These are phyloP conservation scores for Dalbergia oliveri DNA, from an alignment of 306 rosid genomes.

Conservation along the genomic window DNA sequence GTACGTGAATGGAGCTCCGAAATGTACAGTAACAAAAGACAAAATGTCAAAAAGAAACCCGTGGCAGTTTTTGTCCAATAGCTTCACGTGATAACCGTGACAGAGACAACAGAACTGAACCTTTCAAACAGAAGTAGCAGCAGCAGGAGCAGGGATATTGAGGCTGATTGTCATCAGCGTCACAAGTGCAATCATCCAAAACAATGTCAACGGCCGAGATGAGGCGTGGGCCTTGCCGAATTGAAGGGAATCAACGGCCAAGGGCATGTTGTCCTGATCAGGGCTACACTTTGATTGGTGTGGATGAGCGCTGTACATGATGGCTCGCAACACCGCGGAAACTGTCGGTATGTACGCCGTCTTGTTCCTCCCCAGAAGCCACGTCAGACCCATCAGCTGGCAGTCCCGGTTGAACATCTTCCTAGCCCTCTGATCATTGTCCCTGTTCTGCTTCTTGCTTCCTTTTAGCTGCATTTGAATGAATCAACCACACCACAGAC, in stretches of 20 bases:
- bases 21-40: conserved; percentile 21
- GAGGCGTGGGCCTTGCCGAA: conserved; percentile 55
- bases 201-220: conserved; percentile 34
- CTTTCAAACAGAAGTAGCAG: conserved; percentile 37
- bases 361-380: conserved; percentile 80
- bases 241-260: conserved; percentile 81
- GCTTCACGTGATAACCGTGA: conserved; percentile 68
- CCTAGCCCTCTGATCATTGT: conserved; percentile 61
- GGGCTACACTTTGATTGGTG: conserved; percentile 77
- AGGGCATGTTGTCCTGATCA: conserved; percentile 90
- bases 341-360: conserved; percentile 83
- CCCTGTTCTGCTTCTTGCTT: conserved; percentile 47
- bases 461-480: conserved; percentile 59
- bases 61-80: conserved; percentile 55
- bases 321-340: conserved; percentile 81
- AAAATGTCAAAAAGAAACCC: not conserved
- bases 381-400: conserved; percentile 89
- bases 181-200: conserved; percentile 37
- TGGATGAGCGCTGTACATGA: conserved; percentile 78
- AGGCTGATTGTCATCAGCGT: conserved; percentile 38
- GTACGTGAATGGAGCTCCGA: not conserved
- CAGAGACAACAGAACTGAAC: conserved; percentile 1
- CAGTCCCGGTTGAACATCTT: conserved; percentile 81
- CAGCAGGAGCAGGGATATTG: not conserved
- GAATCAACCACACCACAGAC: not conserved